phyloP scores from a whole-genome alignment of 1,139 yeast species.

The Maudiozyma humilis region DNA sequence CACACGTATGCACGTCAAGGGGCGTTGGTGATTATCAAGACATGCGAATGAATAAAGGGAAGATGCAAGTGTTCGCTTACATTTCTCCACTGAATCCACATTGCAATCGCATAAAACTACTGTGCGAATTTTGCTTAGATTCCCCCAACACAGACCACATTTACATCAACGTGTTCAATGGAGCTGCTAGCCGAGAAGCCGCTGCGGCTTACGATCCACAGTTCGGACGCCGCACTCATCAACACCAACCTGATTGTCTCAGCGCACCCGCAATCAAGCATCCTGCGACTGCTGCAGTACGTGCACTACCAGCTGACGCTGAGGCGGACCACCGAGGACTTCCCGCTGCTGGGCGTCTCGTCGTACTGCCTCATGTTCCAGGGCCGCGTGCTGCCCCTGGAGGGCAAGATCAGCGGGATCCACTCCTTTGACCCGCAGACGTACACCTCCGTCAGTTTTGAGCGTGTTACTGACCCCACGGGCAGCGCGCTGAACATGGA shows the following conservation, averaged over 20 bases:
- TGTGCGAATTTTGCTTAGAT: too few species aligned
- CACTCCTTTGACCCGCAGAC: too few species aligned
- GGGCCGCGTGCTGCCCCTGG: neutral
- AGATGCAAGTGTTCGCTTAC: too few species aligned
- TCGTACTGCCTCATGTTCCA: neutral
- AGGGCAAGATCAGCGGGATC: neutral
- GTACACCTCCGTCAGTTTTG: neutral
- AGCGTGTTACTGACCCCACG: neutral
- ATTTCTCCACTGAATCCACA: too few species aligned
- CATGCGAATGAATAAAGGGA: neutral
- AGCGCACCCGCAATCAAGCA: conserved; percentile 22
- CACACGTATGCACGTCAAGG: too few species aligned
- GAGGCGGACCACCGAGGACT: neutral
- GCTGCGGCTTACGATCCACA: conserved; percentile 17
- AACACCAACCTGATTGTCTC: conserved; percentile 16
- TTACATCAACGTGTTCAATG: neutral
- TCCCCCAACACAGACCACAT: too few species aligned
- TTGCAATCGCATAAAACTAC: neutral
- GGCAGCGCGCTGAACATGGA: conserved; percentile 3
- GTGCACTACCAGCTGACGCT: conserved; percentile 12
- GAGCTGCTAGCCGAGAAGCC: conserved; percentile 10
- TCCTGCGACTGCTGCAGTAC: conserved; percentile 23
- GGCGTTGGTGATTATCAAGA: neutral
- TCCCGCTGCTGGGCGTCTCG: neutral
- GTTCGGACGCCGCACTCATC: conserved; percentile 14